Evolutionary conservation across 2,329 filamentous ascomycete species (phyloP), one percentile per base, ranked within the genome.

Genomic region (Neonectria sp.): DNA sequence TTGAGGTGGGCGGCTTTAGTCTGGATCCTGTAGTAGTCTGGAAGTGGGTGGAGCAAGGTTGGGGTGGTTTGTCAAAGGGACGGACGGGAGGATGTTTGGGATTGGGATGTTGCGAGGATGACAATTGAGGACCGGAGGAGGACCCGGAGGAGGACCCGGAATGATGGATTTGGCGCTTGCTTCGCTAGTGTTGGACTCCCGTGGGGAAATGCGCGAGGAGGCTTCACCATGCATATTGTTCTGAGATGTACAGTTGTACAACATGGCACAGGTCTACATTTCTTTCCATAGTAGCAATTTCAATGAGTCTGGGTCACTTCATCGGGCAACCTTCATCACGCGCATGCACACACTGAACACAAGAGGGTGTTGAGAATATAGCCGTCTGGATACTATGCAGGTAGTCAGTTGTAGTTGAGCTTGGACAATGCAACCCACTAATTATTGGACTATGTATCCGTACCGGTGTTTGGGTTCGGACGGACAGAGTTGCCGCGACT

Each of bases 1-100:
- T 75, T 70, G 72, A 73, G 71, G 72, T 72, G 72, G 72, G 72
- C 72, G 68, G 58, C 71, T 74, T 75, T 69, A 63, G 72, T 74
- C 72, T 74, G 70, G 71, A 74, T 74, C 71, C 72, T 73, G 70
- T 71, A 61, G 65, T 67, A 66, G 60, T 61, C 58, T 70, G 60
- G 60, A 57, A 56, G 51, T 51, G 61, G 48, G 46, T 67, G 67
- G 71, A 11, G 31, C 31, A 3, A 11, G 61, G 51, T 57, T 49
- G 51, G 51, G 24, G 35, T 51, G 57, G 46, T 33, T 53, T 24
- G 46, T 37, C 35, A 11, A 57, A 51, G 25, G 31, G 13, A 21
- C 21, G 56, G 56, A 49, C 57, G 46, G 57, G 48, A 40, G 31
- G 33, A 37, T 9, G 35, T 51, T 43, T 37, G 17, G 37, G 27